Conservation (phyloP, 805 yeast species). For the Priceomyces haplophilus region DNA sequence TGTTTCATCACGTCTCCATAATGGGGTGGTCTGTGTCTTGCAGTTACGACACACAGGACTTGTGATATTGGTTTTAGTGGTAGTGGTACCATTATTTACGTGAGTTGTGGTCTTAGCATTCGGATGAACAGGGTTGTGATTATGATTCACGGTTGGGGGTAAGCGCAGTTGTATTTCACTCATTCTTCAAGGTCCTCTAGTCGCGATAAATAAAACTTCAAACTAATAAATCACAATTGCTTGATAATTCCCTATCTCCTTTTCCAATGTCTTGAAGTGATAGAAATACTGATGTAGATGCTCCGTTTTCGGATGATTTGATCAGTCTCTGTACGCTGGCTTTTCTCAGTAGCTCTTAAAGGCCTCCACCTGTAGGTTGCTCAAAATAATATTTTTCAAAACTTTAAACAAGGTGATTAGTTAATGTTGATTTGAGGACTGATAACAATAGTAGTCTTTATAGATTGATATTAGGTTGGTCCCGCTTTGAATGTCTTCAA, state of each 20-base stretch:
- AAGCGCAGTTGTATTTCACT: constrained; percentile 18
- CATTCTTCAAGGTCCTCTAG: constrained; percentile 8
- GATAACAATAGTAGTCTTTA: neutral
- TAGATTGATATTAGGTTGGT: neutral
- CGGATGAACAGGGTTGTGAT: constrained; percentile 47
- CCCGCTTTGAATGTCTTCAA: neutral
- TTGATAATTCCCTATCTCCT: too few species aligned
- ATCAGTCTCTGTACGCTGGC: too few species aligned
- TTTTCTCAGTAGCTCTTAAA: too few species aligned
- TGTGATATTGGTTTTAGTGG: constrained; percentile 60
- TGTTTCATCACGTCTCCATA: constrained; percentile 92
- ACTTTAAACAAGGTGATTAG: neutral
- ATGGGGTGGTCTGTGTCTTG: constrained; percentile 87
- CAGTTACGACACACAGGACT: constrained; percentile 85
- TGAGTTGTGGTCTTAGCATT: constrained; percentile 62
- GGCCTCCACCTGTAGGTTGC: too few species aligned
- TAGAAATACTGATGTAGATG: too few species aligned
- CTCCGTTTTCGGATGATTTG: too few species aligned
- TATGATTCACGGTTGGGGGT: constrained; percentile 12
- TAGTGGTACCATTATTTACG: constrained; percentile 57
- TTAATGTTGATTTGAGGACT: neutral
- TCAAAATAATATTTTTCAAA: too few species aligned
- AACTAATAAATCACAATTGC: neutral
- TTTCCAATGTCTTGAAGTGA: too few species aligned
- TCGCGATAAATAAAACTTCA: neutral